These are phyloP conservation scores for Xerocomellus amylosporus DNA, from an alignment of 768 basidiomycete genomes.

Conservation along the genomic window DNA sequence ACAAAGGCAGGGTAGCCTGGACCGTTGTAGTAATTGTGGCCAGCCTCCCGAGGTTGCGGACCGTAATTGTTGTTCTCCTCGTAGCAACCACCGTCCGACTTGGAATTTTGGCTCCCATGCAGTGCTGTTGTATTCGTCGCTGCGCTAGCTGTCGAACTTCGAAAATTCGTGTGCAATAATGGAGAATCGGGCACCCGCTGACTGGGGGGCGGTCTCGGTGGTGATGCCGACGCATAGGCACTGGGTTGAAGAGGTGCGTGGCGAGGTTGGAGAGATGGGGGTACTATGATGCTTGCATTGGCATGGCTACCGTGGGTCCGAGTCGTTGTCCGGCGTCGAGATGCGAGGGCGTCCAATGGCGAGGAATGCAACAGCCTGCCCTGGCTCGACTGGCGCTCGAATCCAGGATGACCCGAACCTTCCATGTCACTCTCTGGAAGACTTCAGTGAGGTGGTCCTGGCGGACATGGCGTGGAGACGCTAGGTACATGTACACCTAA, in stretches of 20 bases:
- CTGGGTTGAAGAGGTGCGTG: neutral
- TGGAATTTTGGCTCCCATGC: conserved; percentile 16
- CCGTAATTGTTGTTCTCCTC: conserved; percentile 44
- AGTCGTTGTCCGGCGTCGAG: conserved; percentile 31
- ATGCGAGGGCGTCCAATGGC: conserved; percentile 58
- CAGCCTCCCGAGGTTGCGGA: conserved; percentile 5
- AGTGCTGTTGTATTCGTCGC: conserved; percentile 21
- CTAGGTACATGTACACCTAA: neutral
- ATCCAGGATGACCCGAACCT: conserved; percentile 6
- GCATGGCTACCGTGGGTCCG: neutral
- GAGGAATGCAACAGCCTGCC: conserved; percentile 43
- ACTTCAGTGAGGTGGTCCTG: neutral
- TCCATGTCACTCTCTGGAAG: conserved; percentile 21
- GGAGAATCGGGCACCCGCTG: conserved; percentile 40
- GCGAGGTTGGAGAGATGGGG: conserved; percentile 13
- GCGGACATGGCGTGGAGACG: conserved; percentile 9
- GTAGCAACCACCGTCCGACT: conserved; percentile 33
- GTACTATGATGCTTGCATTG: neutral
- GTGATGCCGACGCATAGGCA: neutral
- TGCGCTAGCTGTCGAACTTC: conserved; percentile 39
- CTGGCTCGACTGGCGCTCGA: conserved; percentile 19
- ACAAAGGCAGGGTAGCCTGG: neutral
- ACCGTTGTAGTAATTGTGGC: conserved; percentile 1
- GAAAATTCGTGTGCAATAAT: conserved; percentile 48
- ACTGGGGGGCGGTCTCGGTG: conserved; percentile 8